Evolutionary conservation across 306 rosid species (phyloP).

Genomic region (Vicia sativa): DNA sequence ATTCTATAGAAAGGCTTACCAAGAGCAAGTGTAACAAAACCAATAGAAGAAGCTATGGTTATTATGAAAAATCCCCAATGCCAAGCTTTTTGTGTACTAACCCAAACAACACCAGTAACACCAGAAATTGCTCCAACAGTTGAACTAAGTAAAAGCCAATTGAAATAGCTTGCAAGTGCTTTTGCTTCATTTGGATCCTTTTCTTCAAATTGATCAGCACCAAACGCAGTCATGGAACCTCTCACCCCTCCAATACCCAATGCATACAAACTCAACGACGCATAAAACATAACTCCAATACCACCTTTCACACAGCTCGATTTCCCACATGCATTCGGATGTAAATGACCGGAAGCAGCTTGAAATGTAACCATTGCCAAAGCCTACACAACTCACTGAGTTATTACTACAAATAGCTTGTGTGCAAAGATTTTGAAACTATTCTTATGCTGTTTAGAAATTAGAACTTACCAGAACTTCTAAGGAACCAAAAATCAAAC

Average conservation of each 20-base stretch:
- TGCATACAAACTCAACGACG: slow-evolving; percentile 60
- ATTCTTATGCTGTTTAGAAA: not conserved
- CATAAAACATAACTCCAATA: slow-evolving; percentile 54
- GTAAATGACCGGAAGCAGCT: slow-evolving; percentile 55
- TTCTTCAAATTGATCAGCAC: slow-evolving; percentile 75
- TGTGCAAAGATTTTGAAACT: not conserved
- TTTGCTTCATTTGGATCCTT: slow-evolving; percentile 63
- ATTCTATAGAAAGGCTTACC: slow-evolving; percentile 80
- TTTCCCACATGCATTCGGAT: slow-evolving; percentile 52
- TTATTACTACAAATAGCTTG: no score
- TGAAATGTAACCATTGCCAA: slow-evolving; percentile 59
- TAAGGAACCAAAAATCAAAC: slow-evolving; percentile 65
- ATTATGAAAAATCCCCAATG: slow-evolving; percentile 73
- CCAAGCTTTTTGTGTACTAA: slow-evolving; percentile 59
- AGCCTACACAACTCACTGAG: slow-evolving; percentile 44
- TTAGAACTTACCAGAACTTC: slow-evolving; percentile 63
- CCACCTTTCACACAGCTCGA: slow-evolving; percentile 62
- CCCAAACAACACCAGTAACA: slow-evolving; percentile 70
- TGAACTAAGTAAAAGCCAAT: slow-evolving; percentile 63
- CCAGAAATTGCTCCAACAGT: slow-evolving; percentile 67
- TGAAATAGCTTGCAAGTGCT: slow-evolving; percentile 71
- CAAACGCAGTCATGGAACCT: slow-evolving; percentile 75
- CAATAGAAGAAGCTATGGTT: slow-evolving; percentile 54
- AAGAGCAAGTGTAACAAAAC: slow-evolving; percentile 57
- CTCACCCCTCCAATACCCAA: slow-evolving; percentile 76